Conservation (phyloP, 768 basidiomycete species). For the Trametes maxima region DNA sequence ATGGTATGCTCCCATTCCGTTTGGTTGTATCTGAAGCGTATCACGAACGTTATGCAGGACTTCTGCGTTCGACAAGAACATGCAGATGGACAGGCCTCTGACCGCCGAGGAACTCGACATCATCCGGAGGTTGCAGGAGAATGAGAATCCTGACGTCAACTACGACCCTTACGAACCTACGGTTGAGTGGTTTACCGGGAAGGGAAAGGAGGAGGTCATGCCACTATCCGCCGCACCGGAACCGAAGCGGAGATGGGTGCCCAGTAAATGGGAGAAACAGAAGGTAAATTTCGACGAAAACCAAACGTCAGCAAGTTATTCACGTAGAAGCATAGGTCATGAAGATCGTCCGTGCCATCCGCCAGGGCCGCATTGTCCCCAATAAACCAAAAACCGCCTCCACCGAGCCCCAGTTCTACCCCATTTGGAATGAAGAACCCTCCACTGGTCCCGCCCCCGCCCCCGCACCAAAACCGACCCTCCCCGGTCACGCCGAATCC, state of each 20-base stretch:
- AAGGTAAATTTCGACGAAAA: slow-evolving; percentile 59
- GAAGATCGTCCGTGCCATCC: slow-evolving; percentile 99
- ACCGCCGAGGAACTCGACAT: slow-evolving; percentile 92
- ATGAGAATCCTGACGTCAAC: slow-evolving; percentile 86
- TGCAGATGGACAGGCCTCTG: slow-evolving; percentile 84
- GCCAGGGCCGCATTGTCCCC: slow-evolving; percentile 91
- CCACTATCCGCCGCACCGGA: slow-evolving; percentile 90
- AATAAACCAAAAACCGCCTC: slow-evolving; percentile 80
- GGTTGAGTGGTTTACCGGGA: slow-evolving; percentile 96
- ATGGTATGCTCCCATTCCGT: slow-evolving; percentile 49
- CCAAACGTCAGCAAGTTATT: not conserved
- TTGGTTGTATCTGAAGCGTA: not conserved
- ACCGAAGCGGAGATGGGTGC: slow-evolving; percentile 95
- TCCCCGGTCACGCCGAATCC: slow-evolving; percentile 94
- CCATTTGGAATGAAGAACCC: slow-evolving; percentile 85
- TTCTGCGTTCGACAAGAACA: slow-evolving; percentile 86
- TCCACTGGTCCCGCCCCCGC: slow-evolving; percentile 81
- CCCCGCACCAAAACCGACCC: slow-evolving; percentile 86
- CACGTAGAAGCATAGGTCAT: slow-evolving; percentile 64
- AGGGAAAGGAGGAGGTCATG: slow-evolving; percentile 94
- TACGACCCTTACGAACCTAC: slow-evolving; percentile 95
- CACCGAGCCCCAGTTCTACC: slow-evolving; percentile 71
- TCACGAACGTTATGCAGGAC: slow-evolving; percentile 56
- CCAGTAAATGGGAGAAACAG: slow-evolving; percentile 99
- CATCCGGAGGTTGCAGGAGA: slow-evolving; percentile 85